These are phyloP conservation scores for Posidonia oceanica DNA, from an alignment of 116 monocot species.

Conservation along the genomic window DNA sequence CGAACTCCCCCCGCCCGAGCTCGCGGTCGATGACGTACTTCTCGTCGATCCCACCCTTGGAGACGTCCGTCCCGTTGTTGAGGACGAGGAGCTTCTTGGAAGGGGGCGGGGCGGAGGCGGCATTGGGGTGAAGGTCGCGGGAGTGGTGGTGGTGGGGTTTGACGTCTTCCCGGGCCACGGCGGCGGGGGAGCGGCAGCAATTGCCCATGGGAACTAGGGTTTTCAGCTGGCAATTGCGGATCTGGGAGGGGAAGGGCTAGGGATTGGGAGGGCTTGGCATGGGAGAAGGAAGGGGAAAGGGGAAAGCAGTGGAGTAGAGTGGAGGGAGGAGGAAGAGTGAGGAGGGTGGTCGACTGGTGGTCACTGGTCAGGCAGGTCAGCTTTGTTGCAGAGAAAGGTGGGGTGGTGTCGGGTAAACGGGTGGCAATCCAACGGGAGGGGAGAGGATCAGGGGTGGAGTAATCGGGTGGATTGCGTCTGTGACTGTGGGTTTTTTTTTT, in stretches of 20 bases:
- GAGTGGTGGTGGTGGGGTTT: constrained; percentile 12
- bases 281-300: neutral
- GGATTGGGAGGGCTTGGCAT: constrained; percentile 1
- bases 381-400: too few relatives aligned
- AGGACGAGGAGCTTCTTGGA: constrained; percentile 37
- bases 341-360: neutral
- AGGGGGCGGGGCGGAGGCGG: neutral
- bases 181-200: constrained; percentile 81
- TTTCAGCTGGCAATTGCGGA: neutral
- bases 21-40: constrained; percentile 20
- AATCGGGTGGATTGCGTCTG: too few relatives aligned
- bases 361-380: neutral
- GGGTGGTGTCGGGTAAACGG: neutral
- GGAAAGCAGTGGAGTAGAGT: neutral
- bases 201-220: constrained; percentile 48
- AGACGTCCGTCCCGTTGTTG: constrained; percentile 11
- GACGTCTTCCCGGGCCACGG: constrained; percentile 89
- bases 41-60: constrained; percentile 16
- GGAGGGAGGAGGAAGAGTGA: neutral
- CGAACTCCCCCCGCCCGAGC: constrained; percentile 29
- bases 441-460: neutral
- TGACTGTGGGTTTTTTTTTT: too few relatives aligned
- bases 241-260: neutral
- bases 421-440: neutral
- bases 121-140: constrained; percentile 7